These are phyloP conservation scores for Podospora didyma DNA, from an alignment of 495 filamentous ascomycete species.

Conservation along the genomic window DNA sequence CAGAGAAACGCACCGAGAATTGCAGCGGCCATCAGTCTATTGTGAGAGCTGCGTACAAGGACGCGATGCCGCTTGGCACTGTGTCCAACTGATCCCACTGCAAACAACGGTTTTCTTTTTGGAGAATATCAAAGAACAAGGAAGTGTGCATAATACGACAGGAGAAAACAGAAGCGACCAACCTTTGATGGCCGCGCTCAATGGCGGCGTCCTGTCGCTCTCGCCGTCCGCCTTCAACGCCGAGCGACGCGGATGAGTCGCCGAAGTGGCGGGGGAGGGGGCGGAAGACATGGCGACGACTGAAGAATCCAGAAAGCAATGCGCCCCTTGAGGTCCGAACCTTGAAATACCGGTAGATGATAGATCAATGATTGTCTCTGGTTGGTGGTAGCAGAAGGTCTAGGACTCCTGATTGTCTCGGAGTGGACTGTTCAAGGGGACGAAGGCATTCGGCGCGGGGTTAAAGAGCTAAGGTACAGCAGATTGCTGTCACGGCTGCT, in stretches of 20 bases:
- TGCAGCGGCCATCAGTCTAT: too few species aligned
- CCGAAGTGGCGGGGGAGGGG: constrained; percentile 15
- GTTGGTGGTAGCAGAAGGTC: too few species aligned
- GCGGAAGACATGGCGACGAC: constrained; percentile 16
- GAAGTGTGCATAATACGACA: neutral
- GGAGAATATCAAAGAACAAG: constrained; percentile 1
- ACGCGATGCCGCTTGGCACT: neutral
- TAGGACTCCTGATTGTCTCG: too few species aligned
- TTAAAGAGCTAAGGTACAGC: too few species aligned
- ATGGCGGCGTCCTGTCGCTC: constrained; percentile 29
- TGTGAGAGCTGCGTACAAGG: too few species aligned
- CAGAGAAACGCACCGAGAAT: too few species aligned
- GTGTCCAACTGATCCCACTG: neutral
- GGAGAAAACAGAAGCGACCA: constrained; percentile 10
- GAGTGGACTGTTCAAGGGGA: too few species aligned
- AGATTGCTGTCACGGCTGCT: too few species aligned
- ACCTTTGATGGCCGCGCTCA: constrained; percentile 41
- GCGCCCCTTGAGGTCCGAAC: too few species aligned
- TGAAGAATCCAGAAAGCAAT: too few species aligned
- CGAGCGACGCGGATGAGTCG: constrained; percentile 34
- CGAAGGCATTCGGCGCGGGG: neutral
- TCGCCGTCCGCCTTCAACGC: constrained; percentile 43
- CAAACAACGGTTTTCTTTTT: neutral
- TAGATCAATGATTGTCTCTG: too few species aligned
- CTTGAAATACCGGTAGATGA: too few species aligned